Evolutionary conservation across 768 basidiomycete species (phyloP).

Genomic region (Rickenella mellea): DNA sequence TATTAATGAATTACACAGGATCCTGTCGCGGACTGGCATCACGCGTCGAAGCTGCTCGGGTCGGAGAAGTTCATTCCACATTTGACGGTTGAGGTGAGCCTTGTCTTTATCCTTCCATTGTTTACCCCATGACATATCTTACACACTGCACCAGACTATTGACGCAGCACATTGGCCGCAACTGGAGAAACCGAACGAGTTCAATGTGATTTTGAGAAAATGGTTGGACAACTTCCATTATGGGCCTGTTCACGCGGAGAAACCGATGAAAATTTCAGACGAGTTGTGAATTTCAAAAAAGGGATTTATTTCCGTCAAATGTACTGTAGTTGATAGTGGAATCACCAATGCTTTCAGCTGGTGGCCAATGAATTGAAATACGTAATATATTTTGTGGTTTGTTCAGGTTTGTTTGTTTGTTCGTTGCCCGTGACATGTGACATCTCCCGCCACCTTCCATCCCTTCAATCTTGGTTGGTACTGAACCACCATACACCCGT

Average conservation of each 20-base stretch:
- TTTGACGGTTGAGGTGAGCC: constrained; percentile 23
- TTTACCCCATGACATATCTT: neutral
- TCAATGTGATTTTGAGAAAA: constrained; percentile 40
- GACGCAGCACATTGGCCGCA: constrained; percentile 60
- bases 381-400: no score
- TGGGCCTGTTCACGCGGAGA: neutral
- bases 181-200: constrained; percentile 42
- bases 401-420: no score
- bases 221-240: constrained; percentile 32
- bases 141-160: constrained; percentile 33
- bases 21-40: constrained; percentile 34
- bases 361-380: no score
- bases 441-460: no score
- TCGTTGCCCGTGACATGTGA: no score
- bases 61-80: constrained; percentile 24
- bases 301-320: no score
- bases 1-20: constrained; percentile 18
- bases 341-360: no score
- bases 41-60: constrained; percentile 17
- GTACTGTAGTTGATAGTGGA: no score
- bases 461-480: no score
- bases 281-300: no score
- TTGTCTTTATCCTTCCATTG: neutral
- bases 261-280: no score
- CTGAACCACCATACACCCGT: no score